phyloP scores from a whole-genome alignment of 805 yeast genomes.

The Kazachstania africana region DNA sequence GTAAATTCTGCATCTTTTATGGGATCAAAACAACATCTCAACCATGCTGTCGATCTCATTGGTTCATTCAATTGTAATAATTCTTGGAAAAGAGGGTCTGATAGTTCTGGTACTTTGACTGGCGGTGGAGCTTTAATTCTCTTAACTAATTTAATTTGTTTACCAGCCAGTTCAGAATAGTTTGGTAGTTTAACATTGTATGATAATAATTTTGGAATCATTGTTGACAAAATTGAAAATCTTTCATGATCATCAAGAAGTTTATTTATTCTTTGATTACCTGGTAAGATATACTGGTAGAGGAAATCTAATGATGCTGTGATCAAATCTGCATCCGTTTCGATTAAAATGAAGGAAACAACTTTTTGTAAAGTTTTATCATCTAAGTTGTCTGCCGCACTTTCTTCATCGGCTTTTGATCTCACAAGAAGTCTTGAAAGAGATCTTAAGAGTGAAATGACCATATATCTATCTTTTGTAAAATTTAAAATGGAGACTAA shows the following conservation, averaged over 20 bases:
- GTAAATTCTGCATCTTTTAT: slow-evolving; percentile 74
- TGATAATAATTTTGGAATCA: slow-evolving; percentile 50
- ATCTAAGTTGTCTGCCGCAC: slow-evolving; percentile 39
- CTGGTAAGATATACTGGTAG: slow-evolving; percentile 65
- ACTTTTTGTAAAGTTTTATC: slow-evolving; percentile 39
- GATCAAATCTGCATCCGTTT: slow-evolving; percentile 51
- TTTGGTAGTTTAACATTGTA: slow-evolving; percentile 33
- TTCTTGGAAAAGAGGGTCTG: slow-evolving; percentile 43
- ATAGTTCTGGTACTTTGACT: slow-evolving; percentile 47
- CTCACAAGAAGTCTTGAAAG: slow-evolving; percentile 69
- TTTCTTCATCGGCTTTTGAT: slow-evolving; percentile 35
- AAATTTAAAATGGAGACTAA: slow-evolving; percentile 39
- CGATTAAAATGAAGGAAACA: slow-evolving; percentile 45
- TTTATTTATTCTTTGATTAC: slow-evolving; percentile 41
- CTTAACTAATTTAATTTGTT: slow-evolving; percentile 32
- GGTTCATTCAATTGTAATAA: slow-evolving; percentile 70
- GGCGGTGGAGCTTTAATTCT: slow-evolving; percentile 60
- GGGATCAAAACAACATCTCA: slow-evolving; percentile 82
- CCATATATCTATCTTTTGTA: slow-evolving; percentile 55
- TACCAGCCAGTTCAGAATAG: slow-evolving; percentile 18
- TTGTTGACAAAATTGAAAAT: slow-evolving; percentile 40
- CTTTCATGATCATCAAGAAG: slow-evolving; percentile 38
- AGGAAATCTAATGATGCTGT: slow-evolving; percentile 70
- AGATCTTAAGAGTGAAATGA: slow-evolving; percentile 62
- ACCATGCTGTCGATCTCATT: slow-evolving; percentile 85